These are phyloP conservation scores for Curvularia eragrostidis DNA, from an alignment of 2,329 filamentous ascomycete species.

Conservation along the genomic window DNA sequence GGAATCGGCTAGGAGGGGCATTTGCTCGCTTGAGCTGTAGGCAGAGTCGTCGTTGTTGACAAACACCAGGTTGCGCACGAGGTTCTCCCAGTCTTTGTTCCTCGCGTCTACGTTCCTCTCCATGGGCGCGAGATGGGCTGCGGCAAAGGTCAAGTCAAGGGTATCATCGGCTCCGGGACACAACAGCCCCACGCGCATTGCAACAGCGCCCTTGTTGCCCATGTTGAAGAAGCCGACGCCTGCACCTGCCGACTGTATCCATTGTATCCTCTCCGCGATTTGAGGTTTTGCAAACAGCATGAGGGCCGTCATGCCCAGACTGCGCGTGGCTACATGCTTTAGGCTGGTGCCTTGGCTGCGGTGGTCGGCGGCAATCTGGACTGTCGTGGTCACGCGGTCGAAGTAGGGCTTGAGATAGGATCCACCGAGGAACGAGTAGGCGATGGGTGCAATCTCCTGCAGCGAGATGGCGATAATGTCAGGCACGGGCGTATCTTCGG, in stretches of 20 bases:
- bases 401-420: conserved; percentile 80
- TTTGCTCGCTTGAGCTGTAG: conserved; percentile 42
- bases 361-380: conserved; percentile 70
- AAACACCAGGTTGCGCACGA: conserved; percentile 83
- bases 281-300: conserved; percentile 79
- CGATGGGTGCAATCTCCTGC: conserved; percentile 88
- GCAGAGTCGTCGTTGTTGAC: conserved; percentile 46
- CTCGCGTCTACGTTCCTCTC: conserved; percentile 77
- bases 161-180: conserved; percentile 48
- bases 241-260: conserved; percentile 78
- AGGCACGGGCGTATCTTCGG: conserved; percentile 60
- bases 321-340: conserved; percentile 71
- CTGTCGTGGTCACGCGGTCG: conserved; percentile 70
- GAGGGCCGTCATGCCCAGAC: conserved; percentile 88
- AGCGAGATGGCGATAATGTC: conserved; percentile 73
- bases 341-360: conserved; percentile 56
- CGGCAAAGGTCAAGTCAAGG: conserved; percentile 81
- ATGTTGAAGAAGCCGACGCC: conserved; percentile 86
- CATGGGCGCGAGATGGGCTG: conserved; percentile 87
- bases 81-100: conserved; percentile 87
- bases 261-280: conserved; percentile 63
- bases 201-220: conserved; percentile 95
- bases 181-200: conserved; percentile 71
- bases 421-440: conserved; percentile 83
- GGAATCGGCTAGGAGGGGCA: conserved; percentile 38